A percentile compares a stretch with the other conserved stretches of the same genome.
phyloP scores from a whole-genome alignment of 768 basidiomycete genomes.

The Mycena rosella region DNA sequence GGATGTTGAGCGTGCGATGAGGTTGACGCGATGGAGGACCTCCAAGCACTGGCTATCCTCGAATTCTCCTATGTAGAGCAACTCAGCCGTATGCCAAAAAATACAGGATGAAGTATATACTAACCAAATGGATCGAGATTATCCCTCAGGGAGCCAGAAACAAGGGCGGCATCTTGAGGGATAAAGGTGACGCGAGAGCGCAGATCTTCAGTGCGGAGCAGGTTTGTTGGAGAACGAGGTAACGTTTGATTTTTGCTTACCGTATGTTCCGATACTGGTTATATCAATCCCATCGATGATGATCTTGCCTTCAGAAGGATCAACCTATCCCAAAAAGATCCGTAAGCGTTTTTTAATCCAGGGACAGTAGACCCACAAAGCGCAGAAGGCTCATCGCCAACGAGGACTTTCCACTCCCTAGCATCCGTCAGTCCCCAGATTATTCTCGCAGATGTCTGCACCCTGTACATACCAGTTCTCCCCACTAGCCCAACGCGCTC shows the following conservation, averaged over 20 bases:
- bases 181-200: conserved; percentile 69
- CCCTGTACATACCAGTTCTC: background rate
- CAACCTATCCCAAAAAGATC: background rate
- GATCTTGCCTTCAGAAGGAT: background rate
- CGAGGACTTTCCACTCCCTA: conserved; percentile 84
- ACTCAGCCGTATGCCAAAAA: no score
- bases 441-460: background rate
- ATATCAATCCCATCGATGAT: background rate
- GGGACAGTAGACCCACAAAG: conserved; percentile 76
- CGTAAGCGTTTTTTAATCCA: background rate
- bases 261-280: background rate
- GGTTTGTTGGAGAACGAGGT: no score
- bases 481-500: conserved; percentile 87
- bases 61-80: no score
- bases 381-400: conserved; percentile 89
- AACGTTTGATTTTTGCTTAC: background rate
- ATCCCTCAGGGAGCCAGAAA: conserved; percentile 84
- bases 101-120: background rate
- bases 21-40: no score
- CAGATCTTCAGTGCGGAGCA: no score
- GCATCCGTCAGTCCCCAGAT: background rate
- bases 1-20: no score
- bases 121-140: conserved; percentile 82
- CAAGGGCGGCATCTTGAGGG: conserved; percentile 82
- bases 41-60: no score